phyloP scores from a whole-genome alignment of 345 rosid species.

The Alliaria petiolata region DNA sequence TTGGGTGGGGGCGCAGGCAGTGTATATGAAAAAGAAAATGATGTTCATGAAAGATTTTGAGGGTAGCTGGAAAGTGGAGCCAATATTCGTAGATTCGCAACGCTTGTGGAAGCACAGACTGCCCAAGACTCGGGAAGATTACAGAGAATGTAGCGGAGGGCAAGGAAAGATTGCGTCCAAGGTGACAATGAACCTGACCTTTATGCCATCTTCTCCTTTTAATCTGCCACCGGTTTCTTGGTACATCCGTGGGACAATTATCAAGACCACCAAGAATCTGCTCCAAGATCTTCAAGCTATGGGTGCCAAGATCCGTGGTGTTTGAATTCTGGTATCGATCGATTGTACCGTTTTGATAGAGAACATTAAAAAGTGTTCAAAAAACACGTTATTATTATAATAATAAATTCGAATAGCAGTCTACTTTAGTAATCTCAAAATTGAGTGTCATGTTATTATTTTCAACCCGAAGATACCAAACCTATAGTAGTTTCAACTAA shows the following conservation, averaged over 20 bases:
- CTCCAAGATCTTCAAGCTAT: background rate
- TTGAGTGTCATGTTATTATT: too few species aligned
- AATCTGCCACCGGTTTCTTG: background rate
- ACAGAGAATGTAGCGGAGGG: background rate
- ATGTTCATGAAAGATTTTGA: conserved; percentile 67
- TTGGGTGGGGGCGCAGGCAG: conserved; percentile 27
- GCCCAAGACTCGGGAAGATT: background rate
- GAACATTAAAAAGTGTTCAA: background rate
- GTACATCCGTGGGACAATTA: background rate
- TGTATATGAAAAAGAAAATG: conserved; percentile 23
- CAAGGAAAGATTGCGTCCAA: background rate
- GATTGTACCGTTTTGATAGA: too few species aligned
- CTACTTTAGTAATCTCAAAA: background rate
- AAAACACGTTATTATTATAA: too few species aligned
- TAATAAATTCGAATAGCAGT: too few species aligned
- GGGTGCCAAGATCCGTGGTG: background rate
- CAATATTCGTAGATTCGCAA: background rate
- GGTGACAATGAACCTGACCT: background rate
- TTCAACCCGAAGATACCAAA: too few species aligned
- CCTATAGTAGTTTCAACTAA: too few species aligned
- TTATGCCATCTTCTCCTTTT: background rate
- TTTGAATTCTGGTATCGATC: background rate
- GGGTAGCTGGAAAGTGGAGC: conserved; percentile 25
- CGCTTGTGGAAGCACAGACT: background rate
- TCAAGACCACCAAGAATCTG: background rate